Evolutionary conservation across 495 filamentous ascomycete species (phyloP), one percentile per base, ranked within the genome.

Genomic region (Trichoderma virens): DNA sequence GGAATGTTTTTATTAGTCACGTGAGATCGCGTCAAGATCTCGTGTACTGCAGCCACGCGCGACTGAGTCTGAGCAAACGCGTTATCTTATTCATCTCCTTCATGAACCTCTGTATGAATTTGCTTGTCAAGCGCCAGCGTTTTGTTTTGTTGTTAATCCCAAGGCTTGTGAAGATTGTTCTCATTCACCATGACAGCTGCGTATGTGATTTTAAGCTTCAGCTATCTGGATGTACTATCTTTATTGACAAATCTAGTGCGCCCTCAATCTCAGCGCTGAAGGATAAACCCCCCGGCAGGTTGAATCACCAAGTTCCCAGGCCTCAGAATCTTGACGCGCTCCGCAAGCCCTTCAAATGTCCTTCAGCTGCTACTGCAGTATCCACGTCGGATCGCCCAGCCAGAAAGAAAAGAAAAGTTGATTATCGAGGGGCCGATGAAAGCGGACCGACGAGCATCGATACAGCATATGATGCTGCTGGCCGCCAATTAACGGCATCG

Each of bases 341-440:
- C n/a, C 39, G 38, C 60, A 91, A 86, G 68, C 94, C 94, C 3
- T 99, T 99, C 78, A 94, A 89, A 84, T 97, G 93, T 67, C 94
- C 94, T 16, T 91, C 92, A 30, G 87, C 88, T 9, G 90, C 91
- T 7, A 88, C 83, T 0, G 79, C 85, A 0, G 85, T 82, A 30
- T 83, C 90, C 34, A 76, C 82, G n/a, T 89, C 89, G 1, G 90
- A 90, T 9, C 89, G 95, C 45, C 95, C 95, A 2, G 78, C 87
- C 16, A 83, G 94, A 41, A 99, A 99, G 74, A 81, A 87, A 67
- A 83, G 92, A 63, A 98, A 91, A 79, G 84, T 99, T 60, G 91
- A 91, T 70, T 99, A 99, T 76, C 83, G 84, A 41, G 90, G 87
- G 54, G 90, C 91, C 23, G 93, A 93, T 73, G 90, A 85, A 39